phyloP scores from a whole-genome alignment of 768 basidiomycete genomes.

The Amanita rubescens region DNA sequence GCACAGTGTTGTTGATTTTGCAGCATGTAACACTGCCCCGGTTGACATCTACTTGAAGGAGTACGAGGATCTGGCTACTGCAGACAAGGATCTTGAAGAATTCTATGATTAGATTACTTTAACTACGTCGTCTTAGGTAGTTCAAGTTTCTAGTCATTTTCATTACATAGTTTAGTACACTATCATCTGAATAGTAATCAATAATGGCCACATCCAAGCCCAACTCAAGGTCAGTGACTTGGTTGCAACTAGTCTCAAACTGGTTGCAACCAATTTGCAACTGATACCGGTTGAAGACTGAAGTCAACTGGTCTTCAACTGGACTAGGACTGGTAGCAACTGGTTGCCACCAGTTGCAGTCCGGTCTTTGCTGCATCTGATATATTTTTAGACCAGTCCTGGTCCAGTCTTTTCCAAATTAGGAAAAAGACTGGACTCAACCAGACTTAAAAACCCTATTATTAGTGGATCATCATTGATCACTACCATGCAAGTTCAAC shows the following conservation, averaged over 20 bases:
- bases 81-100: neutral
- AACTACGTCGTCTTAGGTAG: neutral
- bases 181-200: neutral
- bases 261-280: neutral
- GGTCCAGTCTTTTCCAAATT: neutral
- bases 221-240: neutral
- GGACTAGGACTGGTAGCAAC: neutral
- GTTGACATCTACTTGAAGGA: neutral
- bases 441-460: neutral
- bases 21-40: neutral
- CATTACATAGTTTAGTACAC: neutral
- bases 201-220: no score
- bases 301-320: neutral
- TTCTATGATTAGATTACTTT: neutral
- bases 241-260: neutral
- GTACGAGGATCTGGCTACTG: neutral
- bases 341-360: no score
- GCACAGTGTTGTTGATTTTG: neutral
- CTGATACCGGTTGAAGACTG: neutral
- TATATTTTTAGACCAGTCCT: neutral
- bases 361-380: no score
- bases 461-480: no score
- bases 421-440: neutral
- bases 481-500: no score
- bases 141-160: neutral